A percentile compares a stretch with the other conserved stretches of the same genome.
Evolutionary conservation across 306 rosid genomes (phyloP).

Genomic region (Fragaria ananassa): DNA sequence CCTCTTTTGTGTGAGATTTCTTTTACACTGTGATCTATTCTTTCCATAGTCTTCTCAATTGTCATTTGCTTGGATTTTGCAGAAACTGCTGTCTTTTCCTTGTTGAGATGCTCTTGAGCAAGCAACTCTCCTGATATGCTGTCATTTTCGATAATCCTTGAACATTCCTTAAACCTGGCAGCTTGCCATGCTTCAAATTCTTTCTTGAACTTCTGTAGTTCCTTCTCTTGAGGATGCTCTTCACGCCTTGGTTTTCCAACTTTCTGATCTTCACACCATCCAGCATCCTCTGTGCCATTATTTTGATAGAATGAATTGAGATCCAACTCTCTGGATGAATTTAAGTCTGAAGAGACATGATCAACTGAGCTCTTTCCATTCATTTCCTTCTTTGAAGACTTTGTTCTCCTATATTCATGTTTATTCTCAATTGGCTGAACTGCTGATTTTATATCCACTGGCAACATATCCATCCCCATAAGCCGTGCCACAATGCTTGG

Average conservation of each 20-base stretch:
- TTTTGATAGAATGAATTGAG: constrained; percentile 39
- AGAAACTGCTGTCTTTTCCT: constrained; percentile 41
- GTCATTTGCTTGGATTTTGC: constrained; percentile 33
- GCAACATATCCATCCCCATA: constrained; percentile 86
- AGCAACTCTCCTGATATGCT: constrained; percentile 37
- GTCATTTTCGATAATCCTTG: constrained; percentile 56
- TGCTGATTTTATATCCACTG: constrained; percentile 47
- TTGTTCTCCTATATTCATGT: constrained; percentile 39
- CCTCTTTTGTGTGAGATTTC: constrained; percentile 29
- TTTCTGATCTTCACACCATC: constrained; percentile 42
- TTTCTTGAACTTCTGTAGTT: constrained; percentile 83
- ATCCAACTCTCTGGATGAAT: constrained; percentile 51
- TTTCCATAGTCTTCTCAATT: constrained; percentile 37
- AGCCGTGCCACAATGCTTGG: constrained; percentile 96
- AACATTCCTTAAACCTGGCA: constrained; percentile 73
- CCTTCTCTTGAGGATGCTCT: constrained; percentile 98
- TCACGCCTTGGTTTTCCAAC: constrained; percentile 55
- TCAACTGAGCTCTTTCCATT: constrained; percentile 46
- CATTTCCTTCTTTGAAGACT: constrained; percentile 47
- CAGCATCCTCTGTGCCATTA: constrained; percentile 40
- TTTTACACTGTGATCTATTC: constrained; percentile 29
- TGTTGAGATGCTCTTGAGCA: constrained; percentile 48
- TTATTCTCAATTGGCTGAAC: constrained; percentile 49
- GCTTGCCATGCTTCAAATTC: constrained; percentile 96
- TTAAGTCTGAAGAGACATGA: constrained; percentile 44